Evolutionary conservation across 2,329 filamentous ascomycete species (phyloP).

Genomic region (Ceratocystis diversiconidia): DNA sequence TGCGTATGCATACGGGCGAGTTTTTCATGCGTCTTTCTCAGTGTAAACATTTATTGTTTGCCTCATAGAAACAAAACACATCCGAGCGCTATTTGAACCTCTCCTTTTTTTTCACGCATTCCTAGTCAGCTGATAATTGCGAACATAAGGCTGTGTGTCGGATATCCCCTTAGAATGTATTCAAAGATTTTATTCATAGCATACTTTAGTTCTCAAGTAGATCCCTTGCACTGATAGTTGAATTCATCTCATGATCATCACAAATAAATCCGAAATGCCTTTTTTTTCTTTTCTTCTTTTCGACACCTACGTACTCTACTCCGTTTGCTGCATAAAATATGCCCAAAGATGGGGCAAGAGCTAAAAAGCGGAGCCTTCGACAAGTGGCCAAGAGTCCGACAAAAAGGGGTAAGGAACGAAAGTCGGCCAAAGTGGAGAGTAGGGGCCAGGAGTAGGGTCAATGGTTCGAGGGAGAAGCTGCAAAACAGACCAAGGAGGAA

Average conservation of each 20-base stretch:
- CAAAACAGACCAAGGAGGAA: constrained; percentile 2
- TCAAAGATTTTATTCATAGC: not conserved
- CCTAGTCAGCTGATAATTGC: not conserved
- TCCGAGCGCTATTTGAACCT: not conserved
- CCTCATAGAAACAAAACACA: not conserved
- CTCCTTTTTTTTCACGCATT: not conserved
- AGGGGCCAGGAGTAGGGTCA: not conserved
- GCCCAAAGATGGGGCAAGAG: not conserved
- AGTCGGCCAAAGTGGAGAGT: not conserved
- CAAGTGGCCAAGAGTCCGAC: not conserved
- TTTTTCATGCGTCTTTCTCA: not conserved
- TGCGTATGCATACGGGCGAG: not conserved
- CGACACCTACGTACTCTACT: not conserved
- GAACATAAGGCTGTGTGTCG: not conserved
- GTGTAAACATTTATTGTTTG: not conserved
- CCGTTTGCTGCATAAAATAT: constrained; percentile 1
- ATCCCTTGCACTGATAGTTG: not conserved
- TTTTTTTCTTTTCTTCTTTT: not conserved
- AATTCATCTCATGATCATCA: not conserved
- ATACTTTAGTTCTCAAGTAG: not conserved
- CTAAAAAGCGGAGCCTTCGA: not conserved
- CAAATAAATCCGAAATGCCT: not conserved
- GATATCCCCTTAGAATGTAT: not conserved
- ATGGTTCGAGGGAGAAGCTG: not conserved
- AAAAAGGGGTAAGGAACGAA: not conserved